phyloP scores from a whole-genome alignment of 129 eudicot species.

The Tagetes erecta region DNA sequence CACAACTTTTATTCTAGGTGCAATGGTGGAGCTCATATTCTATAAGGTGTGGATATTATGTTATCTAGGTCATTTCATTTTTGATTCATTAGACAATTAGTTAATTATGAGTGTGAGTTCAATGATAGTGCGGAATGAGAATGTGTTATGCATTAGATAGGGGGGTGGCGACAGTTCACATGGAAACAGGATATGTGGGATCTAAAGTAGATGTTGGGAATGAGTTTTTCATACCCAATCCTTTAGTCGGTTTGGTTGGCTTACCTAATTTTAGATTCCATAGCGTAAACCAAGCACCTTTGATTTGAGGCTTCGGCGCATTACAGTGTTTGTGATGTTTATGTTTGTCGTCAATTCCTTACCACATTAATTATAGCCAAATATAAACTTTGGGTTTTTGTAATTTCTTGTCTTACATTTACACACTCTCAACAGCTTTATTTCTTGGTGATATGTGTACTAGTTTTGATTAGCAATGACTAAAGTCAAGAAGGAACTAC shows the following conservation, averaged over 20 bases:
- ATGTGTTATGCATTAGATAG: not conserved
- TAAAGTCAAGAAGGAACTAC: constrained; percentile 45
- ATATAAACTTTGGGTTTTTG: not conserved
- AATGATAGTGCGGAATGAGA: not conserved
- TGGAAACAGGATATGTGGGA: not conserved
- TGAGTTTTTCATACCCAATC: not conserved
- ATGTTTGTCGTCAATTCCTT: not conserved
- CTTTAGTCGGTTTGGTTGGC: not conserved
- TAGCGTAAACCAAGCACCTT: not conserved
- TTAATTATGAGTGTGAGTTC: not conserved
- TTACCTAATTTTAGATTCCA: not conserved
- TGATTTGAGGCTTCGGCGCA: not conserved
- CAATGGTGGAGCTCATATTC: not conserved
- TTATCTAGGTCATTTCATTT: not conserved
- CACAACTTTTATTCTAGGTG: not conserved
- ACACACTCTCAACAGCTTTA: constrained; percentile 1
- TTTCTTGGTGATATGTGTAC: constrained; percentile 20
- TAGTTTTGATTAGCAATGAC: constrained; percentile 48
- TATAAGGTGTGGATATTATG: not conserved
- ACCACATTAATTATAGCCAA: not conserved
- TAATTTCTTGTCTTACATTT: not conserved
- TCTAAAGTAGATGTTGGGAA: not conserved
- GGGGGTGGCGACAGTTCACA: not conserved
- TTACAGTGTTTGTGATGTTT: not conserved
- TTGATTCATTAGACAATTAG: not conserved